Percentiles rank a stretch among this genome's conserved stretches.
Conservation (phyloP, 1,139 yeast species). For the Candida sanyaensis region DNA sequence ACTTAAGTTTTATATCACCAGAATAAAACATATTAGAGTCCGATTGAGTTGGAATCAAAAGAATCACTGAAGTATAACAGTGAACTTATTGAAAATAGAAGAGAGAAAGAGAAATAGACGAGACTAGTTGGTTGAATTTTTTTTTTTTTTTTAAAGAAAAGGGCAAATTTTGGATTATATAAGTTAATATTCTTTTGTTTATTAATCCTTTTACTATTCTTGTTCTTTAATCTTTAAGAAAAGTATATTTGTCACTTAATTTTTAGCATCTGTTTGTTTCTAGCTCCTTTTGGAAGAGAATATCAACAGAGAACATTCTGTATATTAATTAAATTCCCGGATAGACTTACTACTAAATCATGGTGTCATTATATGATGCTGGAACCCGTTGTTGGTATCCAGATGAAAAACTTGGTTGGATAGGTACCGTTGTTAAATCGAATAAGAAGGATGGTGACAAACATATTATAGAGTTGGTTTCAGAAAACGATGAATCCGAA, state of each 20-base stretch:
- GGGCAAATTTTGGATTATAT: not conserved
- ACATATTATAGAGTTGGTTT: constrained; percentile 57
- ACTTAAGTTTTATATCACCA: not conserved
- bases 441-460: constrained; percentile 52
- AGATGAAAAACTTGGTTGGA: constrained; percentile 86
- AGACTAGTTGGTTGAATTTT: not conserved
- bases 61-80: not conserved
- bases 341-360: constrained; percentile 2
- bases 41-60: not conserved
- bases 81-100: not conserved
- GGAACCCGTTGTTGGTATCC: constrained; percentile 94
- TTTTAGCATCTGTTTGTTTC: not conserved
- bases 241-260: not conserved
- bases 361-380: constrained; percentile 26
- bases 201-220: not conserved
- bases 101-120: constrained; percentile 1
- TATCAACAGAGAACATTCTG: not conserved
- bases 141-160: not conserved
- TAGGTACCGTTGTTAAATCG: constrained; percentile 77
- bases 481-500: constrained; percentile 59
- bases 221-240: not conserved
- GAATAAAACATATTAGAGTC: not conserved
- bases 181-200: not conserved
- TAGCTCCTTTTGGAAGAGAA: not conserved
- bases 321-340: constrained; percentile 1